Conservation (phyloP, 2,329 filamentous ascomycete species). For the Xylariaceae sp. region DNA sequence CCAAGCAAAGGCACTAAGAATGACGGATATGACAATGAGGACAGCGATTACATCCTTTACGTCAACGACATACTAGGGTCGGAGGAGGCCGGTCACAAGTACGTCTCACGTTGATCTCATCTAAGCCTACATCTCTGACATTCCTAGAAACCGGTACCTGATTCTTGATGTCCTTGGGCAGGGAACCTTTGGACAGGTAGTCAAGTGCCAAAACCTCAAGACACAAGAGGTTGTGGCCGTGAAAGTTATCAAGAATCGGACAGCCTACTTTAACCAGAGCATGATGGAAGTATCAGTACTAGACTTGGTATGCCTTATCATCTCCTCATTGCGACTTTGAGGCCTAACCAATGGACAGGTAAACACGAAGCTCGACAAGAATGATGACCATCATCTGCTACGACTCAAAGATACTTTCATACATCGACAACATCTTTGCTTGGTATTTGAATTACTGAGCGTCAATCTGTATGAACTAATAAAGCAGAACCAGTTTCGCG, state of each 20-base stretch:
- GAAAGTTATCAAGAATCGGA: slow-evolving; percentile 98
- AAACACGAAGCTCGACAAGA: slow-evolving; percentile 98
- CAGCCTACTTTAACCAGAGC: slow-evolving; percentile 98
- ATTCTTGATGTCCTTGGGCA: slow-evolving; percentile 96
- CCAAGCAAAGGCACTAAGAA: slow-evolving; percentile 98
- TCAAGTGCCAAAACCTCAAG: slow-evolving; percentile 98
- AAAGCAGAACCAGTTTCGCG: slow-evolving; percentile 98
- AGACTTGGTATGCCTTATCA: slow-evolving; percentile 64
- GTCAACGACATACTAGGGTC: slow-evolving; percentile 98
- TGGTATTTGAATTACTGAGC: slow-evolving; percentile 93
- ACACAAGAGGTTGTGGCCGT: slow-evolving; percentile 98
- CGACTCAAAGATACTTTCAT: slow-evolving; percentile 98
- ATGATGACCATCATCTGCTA: slow-evolving; percentile 94
- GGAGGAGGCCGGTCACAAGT: slow-evolving; percentile 97
- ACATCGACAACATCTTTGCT: slow-evolving; percentile 90
- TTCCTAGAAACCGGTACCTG: slow-evolving; percentile 77
- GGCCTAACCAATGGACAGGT: slow-evolving; percentile 52
- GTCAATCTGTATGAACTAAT: slow-evolving; percentile 98
- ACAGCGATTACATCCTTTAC: slow-evolving; percentile 98
- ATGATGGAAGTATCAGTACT: slow-evolving; percentile 99
- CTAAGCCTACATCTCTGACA: slow-evolving; percentile 15
- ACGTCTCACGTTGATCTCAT: slow-evolving; percentile 33
- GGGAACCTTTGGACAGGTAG: slow-evolving; percentile 96
- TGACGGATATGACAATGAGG: slow-evolving; percentile 97
- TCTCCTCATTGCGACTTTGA: neutral